Evolutionary conservation across 495 filamentous ascomycete species (phyloP).

Genomic region (Terfezia claveryi): DNA sequence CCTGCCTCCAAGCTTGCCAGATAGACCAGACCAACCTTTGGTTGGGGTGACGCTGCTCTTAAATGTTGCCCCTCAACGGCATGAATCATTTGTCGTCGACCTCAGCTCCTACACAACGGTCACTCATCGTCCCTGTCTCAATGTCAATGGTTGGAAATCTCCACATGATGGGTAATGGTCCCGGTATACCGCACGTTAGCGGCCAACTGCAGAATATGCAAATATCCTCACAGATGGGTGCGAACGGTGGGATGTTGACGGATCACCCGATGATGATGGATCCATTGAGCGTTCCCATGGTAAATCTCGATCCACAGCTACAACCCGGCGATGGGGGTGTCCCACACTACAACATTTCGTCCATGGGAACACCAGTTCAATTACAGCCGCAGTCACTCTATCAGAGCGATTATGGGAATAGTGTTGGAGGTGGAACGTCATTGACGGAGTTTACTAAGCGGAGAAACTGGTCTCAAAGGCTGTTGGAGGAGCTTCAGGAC

Average conservation of each 20-base stretch:
- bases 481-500: constrained; percentile 77
- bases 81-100: background rate
- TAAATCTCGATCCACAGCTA: background rate
- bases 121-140: background rate
- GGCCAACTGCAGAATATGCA: background rate
- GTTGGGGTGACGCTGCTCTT: too few relatives aligned
- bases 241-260: background rate
- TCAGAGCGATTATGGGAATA: background rate
- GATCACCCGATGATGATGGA: background rate
- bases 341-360: background rate
- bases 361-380: too few relatives aligned
- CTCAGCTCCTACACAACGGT: background rate
- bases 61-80: background rate
- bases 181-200: background rate
- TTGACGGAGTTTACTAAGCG: constrained; percentile 67
- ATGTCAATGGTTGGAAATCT: background rate
- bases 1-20: too few relatives aligned
- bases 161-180: background rate
- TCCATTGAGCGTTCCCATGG: background rate
- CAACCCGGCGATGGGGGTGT: background rate
- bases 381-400: background rate
- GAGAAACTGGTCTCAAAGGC: constrained; percentile 70
- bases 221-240: background rate
- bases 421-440: constrained; percentile 7
- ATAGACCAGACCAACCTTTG: too few relatives aligned